phyloP scores from a whole-genome alignment of 495 filamentous ascomycete species.

The Mycothermus thermophilus region DNA sequence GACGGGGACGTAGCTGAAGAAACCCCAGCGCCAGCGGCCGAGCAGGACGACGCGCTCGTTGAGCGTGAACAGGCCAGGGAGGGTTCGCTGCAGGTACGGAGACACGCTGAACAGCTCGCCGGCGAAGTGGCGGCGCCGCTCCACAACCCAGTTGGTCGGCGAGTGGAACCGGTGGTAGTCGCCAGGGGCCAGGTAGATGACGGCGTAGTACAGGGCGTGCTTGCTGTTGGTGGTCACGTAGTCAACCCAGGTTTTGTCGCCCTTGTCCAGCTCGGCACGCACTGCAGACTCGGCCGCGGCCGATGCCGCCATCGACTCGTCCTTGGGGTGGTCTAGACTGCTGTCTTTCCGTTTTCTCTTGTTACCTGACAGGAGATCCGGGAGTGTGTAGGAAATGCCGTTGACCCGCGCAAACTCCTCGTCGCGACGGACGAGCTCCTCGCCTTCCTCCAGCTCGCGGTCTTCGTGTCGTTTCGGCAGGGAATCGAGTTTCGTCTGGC shows the following conservation, averaged over 20 bases:
- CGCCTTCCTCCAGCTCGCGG: conserved; percentile 26
- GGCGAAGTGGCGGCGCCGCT: conserved; percentile 84
- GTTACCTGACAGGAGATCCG: conserved; percentile 70
- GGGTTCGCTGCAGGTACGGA: conserved; percentile 78
- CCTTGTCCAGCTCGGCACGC: conserved; percentile 63
- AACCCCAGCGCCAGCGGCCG: conserved; percentile 90
- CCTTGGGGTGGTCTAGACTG: conserved; percentile 22
- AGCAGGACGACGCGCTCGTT: conserved; percentile 93
- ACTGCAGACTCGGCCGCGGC: conserved; percentile 65
- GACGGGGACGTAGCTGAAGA: conserved; percentile 91
- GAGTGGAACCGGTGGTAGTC: conserved; percentile 99
- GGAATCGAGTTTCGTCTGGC: conserved; percentile 10
- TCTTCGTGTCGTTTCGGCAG: conserved; percentile 2
- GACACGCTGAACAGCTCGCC: conserved; percentile 92
- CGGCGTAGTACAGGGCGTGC: conserved; percentile 76
- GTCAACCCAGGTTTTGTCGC: conserved; percentile 65
- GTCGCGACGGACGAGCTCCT: conserved; percentile 57
- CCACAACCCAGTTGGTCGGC: conserved; percentile 84
- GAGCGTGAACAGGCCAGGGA: conserved; percentile 87
- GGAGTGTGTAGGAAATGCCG: conserved; percentile 91
- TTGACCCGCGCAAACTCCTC: conserved; percentile 94
- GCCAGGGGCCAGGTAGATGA: conserved; percentile 94
- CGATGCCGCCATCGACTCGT: conserved; percentile 41
- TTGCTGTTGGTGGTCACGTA: conserved; percentile 41
- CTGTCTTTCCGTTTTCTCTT: conserved; percentile 17